Base-by-base conservation (phyloP, 805 yeast species). In the Candida piceae region DNA sequence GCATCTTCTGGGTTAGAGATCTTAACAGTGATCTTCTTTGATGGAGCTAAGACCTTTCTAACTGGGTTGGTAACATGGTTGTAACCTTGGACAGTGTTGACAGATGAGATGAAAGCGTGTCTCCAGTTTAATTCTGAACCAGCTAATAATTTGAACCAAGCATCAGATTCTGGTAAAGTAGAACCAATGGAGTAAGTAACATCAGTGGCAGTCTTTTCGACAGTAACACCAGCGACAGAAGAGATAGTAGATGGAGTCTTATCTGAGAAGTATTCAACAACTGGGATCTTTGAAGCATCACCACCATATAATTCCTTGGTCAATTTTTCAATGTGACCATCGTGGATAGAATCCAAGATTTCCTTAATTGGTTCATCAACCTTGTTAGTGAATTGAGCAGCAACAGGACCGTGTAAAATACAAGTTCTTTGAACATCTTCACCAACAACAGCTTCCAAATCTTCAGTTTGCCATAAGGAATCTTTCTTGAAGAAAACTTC, bases 391-490 rank as follows among this genome's bases (percentile, higher is more conserved):
- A 70, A 89, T 66, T 81, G 88, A 52, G 96, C 96, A 53, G 99
- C 95, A 50, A 93, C 97, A 35, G 99, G 99, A 53, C 98, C 97
- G 55, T 88, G 96, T 56, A 93, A 75, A 50, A 93, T 88, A 84
- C 98, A 94, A n/a, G 97, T 90, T 74, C 98, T 84, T 66, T 89
- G 89, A 45, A 93, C 97, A 62, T 93, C 99, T 55, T 84, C 87
- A 50, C 75, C 97, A 48, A 86, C 89, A 58, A 93, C 97, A 42
- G 97, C 85, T 62, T 88, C 97, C 59, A 93, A 76, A 61, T 86
- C 90, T 72, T 93, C 97, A 17, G 96, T 84, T 74, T 93, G 99
- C 98, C 98, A 93, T 62, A 93, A 74, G 21, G 97, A 90, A 66
- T 93, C 99, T 71, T 93, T 93, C 79, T 93, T 93, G 78, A 93